Evolutionary conservation across 169 alveolate species (phyloP).

Genomic region (Eimeria tenella): DNA sequence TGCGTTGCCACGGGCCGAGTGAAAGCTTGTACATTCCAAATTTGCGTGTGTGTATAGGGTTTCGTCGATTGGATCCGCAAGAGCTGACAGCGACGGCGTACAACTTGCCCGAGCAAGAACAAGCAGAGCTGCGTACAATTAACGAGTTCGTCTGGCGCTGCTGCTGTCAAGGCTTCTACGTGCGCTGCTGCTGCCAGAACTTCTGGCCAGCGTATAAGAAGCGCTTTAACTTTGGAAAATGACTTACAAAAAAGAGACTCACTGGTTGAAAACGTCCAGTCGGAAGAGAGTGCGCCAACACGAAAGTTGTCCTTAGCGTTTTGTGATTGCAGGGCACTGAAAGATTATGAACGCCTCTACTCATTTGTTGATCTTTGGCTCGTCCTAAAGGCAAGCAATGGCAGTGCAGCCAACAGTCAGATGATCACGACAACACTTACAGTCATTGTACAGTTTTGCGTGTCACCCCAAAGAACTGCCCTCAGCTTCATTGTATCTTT

Average conservation of each 20-base stretch:
- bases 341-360: slow-evolving; percentile 18
- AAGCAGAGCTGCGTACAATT: slow-evolving; percentile 1
- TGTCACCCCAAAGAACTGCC: too few species aligned
- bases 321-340: slow-evolving; percentile 14
- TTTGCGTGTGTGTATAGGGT: slow-evolving; percentile 13
- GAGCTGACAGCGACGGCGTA: neutral
- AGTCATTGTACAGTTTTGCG: too few species aligned
- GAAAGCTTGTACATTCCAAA: too few species aligned
- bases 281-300: too few species aligned
- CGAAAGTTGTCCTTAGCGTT: too few species aligned
- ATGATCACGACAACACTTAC: too few species aligned
- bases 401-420: neutral
- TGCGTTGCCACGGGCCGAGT: too few species aligned
- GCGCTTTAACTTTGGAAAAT: too few species aligned
- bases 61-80: slow-evolving; percentile 38
- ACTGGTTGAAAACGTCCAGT: too few species aligned
- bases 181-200: neutral
- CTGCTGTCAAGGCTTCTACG: neutral
- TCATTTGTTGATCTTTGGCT: slow-evolving; percentile 38
- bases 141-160: slow-evolving; percentile 27
- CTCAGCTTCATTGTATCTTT: neutral
- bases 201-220: too few species aligned
- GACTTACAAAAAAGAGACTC: too few species aligned
- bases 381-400: slow-evolving; percentile 16
- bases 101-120: slow-evolving; percentile 6